Evolutionary conservation across 2,329 filamentous ascomycete species (phyloP).

Genomic region (Trichoderma harzianum): DNA sequence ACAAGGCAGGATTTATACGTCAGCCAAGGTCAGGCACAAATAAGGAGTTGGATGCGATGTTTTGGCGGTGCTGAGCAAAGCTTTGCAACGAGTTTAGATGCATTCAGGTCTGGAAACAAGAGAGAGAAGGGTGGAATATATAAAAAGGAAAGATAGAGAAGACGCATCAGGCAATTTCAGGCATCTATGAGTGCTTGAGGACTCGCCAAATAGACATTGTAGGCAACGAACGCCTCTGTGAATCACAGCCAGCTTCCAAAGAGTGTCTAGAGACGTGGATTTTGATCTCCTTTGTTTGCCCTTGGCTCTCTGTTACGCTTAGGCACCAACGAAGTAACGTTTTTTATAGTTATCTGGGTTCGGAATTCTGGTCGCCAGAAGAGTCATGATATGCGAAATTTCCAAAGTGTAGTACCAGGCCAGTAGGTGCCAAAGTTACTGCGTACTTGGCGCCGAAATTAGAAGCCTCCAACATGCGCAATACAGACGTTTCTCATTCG

Average conservation of each 20-base stretch:
- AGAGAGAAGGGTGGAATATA: background rate
- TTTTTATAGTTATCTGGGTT: background rate
- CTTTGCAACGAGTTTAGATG: background rate
- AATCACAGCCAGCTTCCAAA: background rate
- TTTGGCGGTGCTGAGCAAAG: background rate
- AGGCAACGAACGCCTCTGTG: background rate
- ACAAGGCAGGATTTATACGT: conserved; percentile 26
- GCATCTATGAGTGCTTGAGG: background rate
- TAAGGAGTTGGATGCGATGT: background rate
- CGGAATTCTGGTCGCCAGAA: background rate
- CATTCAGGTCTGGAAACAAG: background rate
- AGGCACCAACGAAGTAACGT: background rate
- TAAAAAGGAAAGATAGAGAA: background rate
- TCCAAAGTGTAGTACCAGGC: background rate
- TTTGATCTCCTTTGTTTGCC: background rate
- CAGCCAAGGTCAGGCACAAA: background rate
- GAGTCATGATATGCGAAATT: background rate
- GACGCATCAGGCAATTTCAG: background rate
- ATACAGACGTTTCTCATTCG: background rate
- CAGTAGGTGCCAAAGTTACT: background rate
- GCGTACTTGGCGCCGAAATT: too few relatives aligned
- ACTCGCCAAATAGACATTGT: background rate
- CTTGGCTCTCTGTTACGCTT: background rate
- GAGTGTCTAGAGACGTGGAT: background rate
- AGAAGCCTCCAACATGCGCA: background rate